Evolutionary conservation across 2,329 filamentous ascomycete genomes (phyloP).

Genomic region (Rutstroemia sp.): DNA sequence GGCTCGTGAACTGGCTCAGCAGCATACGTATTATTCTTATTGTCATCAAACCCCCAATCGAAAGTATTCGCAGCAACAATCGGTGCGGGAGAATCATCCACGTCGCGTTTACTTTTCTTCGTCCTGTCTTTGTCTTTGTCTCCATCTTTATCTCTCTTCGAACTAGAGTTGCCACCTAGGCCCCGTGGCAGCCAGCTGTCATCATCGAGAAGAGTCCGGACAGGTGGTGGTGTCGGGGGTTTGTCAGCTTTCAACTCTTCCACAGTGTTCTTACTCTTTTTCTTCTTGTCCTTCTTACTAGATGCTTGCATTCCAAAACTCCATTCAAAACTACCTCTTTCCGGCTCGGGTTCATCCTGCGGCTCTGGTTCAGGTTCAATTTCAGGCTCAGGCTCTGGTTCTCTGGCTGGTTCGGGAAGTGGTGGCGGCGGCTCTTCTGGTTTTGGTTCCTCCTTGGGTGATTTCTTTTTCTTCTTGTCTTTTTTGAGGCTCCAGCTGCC

Average conservation of each 20-base stretch:
- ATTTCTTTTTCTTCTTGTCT: conserved; percentile 30
- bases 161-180: conserved; percentile 32
- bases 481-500: conserved; percentile 21
- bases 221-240: conserved; percentile 16
- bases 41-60: neutral
- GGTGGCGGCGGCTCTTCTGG: neutral
- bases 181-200: conserved; percentile 29
- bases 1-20: conserved; percentile 8
- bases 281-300: conserved; percentile 44
- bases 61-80: conserved; percentile 14
- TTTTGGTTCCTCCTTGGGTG: conserved; percentile 14
- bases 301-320: conserved; percentile 27
- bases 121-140: conserved; percentile 30
- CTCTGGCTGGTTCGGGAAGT: conserved; percentile 9
- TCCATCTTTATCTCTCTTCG: conserved; percentile 24
- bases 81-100: conserved; percentile 27
- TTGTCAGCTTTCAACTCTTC: conserved; percentile 25
- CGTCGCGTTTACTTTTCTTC: conserved; percentile 37
- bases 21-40: neutral
- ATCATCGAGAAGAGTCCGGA: conserved; percentile 30
- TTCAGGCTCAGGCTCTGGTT: conserved; percentile 17
- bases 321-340: conserved; percentile 42
- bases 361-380: too few species aligned
- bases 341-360: conserved; percentile 28
- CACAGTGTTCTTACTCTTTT: conserved; percentile 31